Conservation (phyloP, 768 basidiomycete species). For the Lentinula sp. region DNA sequence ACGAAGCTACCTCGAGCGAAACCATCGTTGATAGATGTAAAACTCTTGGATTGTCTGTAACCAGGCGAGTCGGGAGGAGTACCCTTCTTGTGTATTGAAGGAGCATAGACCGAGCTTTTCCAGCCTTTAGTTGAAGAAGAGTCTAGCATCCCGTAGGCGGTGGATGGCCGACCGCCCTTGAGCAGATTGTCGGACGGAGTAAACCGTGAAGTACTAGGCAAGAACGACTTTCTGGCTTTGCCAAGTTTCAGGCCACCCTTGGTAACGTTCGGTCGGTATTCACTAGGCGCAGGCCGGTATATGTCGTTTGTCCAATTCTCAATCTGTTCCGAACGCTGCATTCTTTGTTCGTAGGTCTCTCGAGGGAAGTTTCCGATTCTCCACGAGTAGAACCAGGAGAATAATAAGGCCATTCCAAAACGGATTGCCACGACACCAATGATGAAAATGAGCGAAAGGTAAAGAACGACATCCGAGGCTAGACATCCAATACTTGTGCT, state of each 20-base stretch:
- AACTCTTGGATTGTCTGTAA: conserved; percentile 73
- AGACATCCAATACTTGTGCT: conserved; percentile 93
- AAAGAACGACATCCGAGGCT: conserved; percentile 90
- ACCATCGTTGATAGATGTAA: conserved; percentile 64
- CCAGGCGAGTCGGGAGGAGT: conserved; percentile 71
- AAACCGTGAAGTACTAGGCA: conserved; percentile 68
- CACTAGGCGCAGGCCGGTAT: conserved; percentile 85
- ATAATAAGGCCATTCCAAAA: conserved; percentile 94
- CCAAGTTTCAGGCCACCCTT: conserved; percentile 54
- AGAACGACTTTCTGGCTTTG: conserved; percentile 49
- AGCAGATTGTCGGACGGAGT: conserved; percentile 64
- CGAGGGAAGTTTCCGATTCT: conserved; percentile 87
- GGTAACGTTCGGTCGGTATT: conserved; percentile 83
- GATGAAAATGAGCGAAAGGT: conserved; percentile 94
- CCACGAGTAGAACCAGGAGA: conserved; percentile 98
- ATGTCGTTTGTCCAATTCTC: conserved; percentile 97
- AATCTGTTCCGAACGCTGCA: conserved; percentile 84
- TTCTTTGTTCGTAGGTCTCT: conserved; percentile 90
- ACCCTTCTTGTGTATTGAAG: conserved; percentile 44
- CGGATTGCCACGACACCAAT: conserved; percentile 94
- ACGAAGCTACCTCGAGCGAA: conserved; percentile 39
- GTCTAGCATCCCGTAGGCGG: conserved; percentile 64
- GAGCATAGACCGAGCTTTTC: conserved; percentile 42
- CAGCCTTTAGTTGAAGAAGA: conserved; percentile 40
- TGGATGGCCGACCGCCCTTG: conserved; percentile 49